Evolutionary conservation across 768 basidiomycete genomes (phyloP).

Genomic region (Dentipellis fragilis): DNA sequence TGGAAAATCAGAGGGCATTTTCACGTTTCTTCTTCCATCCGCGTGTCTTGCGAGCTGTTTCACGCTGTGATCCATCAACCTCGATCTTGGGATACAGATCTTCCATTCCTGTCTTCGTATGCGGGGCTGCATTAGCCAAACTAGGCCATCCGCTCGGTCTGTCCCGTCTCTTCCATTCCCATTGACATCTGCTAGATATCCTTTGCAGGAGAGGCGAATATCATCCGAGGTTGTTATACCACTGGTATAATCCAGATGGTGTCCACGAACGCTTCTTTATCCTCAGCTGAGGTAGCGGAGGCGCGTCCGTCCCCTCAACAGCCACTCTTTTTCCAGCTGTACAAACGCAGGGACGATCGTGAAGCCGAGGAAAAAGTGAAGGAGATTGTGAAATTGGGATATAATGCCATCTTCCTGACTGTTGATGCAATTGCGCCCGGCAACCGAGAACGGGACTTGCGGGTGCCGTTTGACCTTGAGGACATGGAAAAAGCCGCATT

Average conservation of each 20-base stretch:
- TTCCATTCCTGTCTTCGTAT: constrained; percentile 71
- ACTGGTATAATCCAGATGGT: constrained; percentile 68
- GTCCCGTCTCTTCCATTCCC: constrained; percentile 57
- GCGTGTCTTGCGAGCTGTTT: constrained; percentile 59
- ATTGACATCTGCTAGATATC: not conserved
- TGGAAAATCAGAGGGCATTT: constrained; percentile 64
- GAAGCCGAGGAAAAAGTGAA: constrained; percentile 80
- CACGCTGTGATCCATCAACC: constrained; percentile 73
- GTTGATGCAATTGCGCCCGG: constrained; percentile 95
- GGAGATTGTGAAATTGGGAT: constrained; percentile 79
- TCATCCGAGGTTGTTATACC: constrained; percentile 81
- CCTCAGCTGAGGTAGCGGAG: constrained; percentile 91
- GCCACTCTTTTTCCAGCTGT: constrained; percentile 79
- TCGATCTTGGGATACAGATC: constrained; percentile 67
- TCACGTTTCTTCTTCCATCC: constrained; percentile 20
- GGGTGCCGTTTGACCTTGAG: not conserved
- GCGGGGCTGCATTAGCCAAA: constrained; percentile 82
- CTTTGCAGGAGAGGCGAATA: constrained; percentile 76
- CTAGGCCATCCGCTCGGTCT: constrained; percentile 81
- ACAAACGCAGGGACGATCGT: constrained; percentile 67
- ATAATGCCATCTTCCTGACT: constrained; percentile 91
- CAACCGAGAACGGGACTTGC: constrained; percentile 62
- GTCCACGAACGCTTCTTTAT: constrained; percentile 16
- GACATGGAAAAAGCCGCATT: not conserved
- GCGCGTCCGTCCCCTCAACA: constrained; percentile 61